phyloP scores from a whole-genome alignment of 192 early-diverging fungal genomes.

The Backusella parvicylindrica region DNA sequence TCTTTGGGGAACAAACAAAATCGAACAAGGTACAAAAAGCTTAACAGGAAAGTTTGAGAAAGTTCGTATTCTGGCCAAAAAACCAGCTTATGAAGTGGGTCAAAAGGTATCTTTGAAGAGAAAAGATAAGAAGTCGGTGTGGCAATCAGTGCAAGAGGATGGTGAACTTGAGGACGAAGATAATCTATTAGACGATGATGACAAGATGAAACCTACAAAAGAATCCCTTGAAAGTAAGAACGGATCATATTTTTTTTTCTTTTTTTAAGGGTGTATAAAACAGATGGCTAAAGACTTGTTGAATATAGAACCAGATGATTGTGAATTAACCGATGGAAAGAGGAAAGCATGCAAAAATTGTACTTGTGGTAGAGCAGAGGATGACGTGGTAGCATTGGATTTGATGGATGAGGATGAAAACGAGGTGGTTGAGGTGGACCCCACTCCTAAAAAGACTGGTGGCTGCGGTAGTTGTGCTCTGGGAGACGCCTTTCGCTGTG shows the following conservation, averaged over 20 bases:
- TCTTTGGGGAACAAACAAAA: slow-evolving; percentile 54
- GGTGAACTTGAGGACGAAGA: slow-evolving; percentile 90
- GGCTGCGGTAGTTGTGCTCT: slow-evolving; percentile 78
- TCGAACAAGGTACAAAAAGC: slow-evolving; percentile 37
- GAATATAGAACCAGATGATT: slow-evolving; percentile 60
- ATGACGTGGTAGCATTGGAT: slow-evolving; percentile 49
- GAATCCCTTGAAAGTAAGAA: slow-evolving; percentile 51
- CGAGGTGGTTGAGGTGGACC: slow-evolving; percentile 38
- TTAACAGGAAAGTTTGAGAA: slow-evolving; percentile 46
- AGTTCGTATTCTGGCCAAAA: slow-evolving; percentile 58
- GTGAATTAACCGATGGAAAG: slow-evolving; percentile 64
- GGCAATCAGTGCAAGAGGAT: slow-evolving; percentile 74
- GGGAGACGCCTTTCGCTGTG: slow-evolving; percentile 97
- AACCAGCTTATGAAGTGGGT: slow-evolving; percentile 86
- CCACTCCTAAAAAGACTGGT: slow-evolving; percentile 44
- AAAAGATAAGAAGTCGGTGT: slow-evolving; percentile 21
- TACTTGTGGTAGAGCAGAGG: slow-evolving; percentile 86
- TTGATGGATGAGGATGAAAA: slow-evolving; percentile 25
- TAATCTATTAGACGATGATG: slow-evolving; percentile 76
- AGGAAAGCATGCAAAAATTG: slow-evolving; percentile 98
- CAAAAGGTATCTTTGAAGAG: slow-evolving; percentile 76
- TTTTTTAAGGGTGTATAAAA: background rate
- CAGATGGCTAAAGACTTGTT: background rate
- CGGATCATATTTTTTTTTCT: background rate
- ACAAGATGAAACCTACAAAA: slow-evolving; percentile 70